Evolutionary conservation across 768 basidiomycete genomes (phyloP), one percentile per base, ranked within the genome.

Genomic region (Kwoniella dendrophila): DNA sequence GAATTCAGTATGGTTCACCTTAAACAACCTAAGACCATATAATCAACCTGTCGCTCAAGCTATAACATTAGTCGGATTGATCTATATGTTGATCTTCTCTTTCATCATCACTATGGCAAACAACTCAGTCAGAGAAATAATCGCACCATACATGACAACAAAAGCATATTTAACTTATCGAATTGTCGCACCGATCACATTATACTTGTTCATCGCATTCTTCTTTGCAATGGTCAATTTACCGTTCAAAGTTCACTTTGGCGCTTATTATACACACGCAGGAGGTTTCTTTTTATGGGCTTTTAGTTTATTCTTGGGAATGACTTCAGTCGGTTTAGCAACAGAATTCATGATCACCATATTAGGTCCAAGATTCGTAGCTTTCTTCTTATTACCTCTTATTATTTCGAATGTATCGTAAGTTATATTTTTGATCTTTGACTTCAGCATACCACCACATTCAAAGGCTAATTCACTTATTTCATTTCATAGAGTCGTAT

Each of bases 191-290:
- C 82, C 83, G 0, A 33, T 82, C 20, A 38, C 79, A 24, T 61
- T 71, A 8, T 83, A 82, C 69, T 56, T 81, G 36, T 74, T 80
- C 43, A 63, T 83, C 11, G 79, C 80, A 20, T 68, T 83, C 64
- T 77, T 79, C 66, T 83, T 82, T 68, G 72, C 82, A n/a, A 78
- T 78, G 77, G 58, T 84, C 68, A 80, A 74, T 67, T 69, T 84
- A 34, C 81, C 82, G 1, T 83, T 82, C 76, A 72, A 79, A 24
- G 69, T 82, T 14, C 80, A 81, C n/a, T 81, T 83, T 44, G 80
- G 68, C 24, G 80, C 80, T 1, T 80, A 81, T 50, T 79, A 49
- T 58, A 74, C 71, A 20, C 75, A 76, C 40, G 76, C 67, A 8
- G 73, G 72, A 27, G 77, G 77, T n/a, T 80, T 80, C 74, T 81